Base-by-base conservation (phyloP, 2,329 filamentous ascomycete species). In the Elsinoe necatrix region DNA sequence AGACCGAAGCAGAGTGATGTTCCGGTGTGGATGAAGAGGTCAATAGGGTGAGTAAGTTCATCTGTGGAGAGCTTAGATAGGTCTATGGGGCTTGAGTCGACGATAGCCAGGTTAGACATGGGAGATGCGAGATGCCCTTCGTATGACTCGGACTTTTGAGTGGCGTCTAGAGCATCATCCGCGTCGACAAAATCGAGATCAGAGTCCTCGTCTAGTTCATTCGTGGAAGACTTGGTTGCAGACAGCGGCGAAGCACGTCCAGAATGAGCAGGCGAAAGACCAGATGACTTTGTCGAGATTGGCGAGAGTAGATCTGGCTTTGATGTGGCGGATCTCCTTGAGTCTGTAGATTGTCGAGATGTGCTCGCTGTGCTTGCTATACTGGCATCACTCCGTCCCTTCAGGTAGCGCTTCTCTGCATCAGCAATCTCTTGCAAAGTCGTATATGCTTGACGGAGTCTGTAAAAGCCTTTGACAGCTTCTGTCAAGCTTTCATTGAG, bases 401-500 rank as follows among this genome's bases (percentile, higher is more conserved):
- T 67, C 57, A 82, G 65, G 59, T 78, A 83, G 59, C 79, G 82
- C 21, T 79, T 79, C 71, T 95, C 91, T 31, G 85, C 80, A 59
- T 86, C 80, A 66, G 91, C 78, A 56, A 98, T 87, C 8, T 78
- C 79, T 65, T 95, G 87, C 2, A 98, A 76, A 0, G 89, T 86
- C 37, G 89, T 75, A 65, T 87, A 97, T 0, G 92, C 92, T 68
- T 95, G 95, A 60, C 92, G 80, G 63, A 97, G 72, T 71, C 93
- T 95, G 68, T 95, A 95, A 66, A 97, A 97, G 4, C 89, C 89
- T 71, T 86, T 89, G 69, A 97, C 81, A 14, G 84, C 89, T 69
- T 97, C 93, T 0, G 91, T 92, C 64, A 97, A 73, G 67, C 88
- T 95, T 74, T 97, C 93, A 62, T 95, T 95, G 64, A 97, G 74